Conservation (phyloP, 169 alveolate species). For the Cryptosporidium sp. region DNA sequence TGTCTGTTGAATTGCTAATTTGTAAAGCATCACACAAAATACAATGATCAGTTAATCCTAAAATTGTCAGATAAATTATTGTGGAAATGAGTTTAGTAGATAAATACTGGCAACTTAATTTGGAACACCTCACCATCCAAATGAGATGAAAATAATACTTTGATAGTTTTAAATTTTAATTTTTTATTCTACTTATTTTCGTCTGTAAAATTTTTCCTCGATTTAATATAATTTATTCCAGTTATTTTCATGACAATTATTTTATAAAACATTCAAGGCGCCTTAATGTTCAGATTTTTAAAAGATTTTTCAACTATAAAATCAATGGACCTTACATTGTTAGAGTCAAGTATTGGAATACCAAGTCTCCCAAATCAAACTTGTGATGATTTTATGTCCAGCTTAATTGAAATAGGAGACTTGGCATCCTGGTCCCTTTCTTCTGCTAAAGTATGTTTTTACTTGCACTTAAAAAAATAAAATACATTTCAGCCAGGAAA, state of each 20-base stretch:
- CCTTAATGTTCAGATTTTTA: neutral
- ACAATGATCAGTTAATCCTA: neutral
- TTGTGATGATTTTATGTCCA: constrained; percentile 28
- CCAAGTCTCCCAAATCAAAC: constrained; percentile 30
- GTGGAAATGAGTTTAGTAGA: neutral
- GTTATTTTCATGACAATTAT: constrained; percentile 25
- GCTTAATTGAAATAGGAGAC: constrained; percentile 62
- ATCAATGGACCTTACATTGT: constrained; percentile 38
- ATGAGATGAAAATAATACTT: constrained; percentile 1
- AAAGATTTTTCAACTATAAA: neutral
- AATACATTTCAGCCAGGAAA: constrained; percentile 58
- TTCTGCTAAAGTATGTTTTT: constrained; percentile 54
- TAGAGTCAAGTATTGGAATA: constrained; percentile 49
- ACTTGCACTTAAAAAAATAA: neutral
- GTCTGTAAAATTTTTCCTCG: neutral
- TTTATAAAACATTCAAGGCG: constrained; percentile 27
- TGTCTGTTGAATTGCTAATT: neutral
- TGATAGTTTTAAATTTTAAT: neutral
- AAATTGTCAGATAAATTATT: neutral
- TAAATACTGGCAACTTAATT: neutral
- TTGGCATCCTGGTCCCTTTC: constrained; percentile 75
- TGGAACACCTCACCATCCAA: constrained; percentile 18
- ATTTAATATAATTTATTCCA: constrained; percentile 16
- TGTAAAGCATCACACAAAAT: constrained; percentile 4
- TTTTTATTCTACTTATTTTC: neutral